These are phyloP conservation scores for Acacia pycnantha DNA, from an alignment of 331 rosid genomes.

Conservation along the genomic window DNA sequence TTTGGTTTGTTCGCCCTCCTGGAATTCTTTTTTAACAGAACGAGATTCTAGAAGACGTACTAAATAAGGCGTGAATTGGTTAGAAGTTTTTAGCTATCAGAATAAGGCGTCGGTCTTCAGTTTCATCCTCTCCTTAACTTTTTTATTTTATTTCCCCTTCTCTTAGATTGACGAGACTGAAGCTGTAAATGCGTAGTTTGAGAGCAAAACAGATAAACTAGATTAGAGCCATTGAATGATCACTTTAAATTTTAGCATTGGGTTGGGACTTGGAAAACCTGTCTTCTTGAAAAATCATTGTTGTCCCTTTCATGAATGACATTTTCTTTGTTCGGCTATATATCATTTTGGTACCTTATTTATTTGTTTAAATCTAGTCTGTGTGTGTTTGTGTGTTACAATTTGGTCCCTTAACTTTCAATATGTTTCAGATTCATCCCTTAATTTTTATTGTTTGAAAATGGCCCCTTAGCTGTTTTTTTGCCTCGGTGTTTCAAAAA, in stretches of 20 bases:
- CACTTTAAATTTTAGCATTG: neutral
- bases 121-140: neutral
- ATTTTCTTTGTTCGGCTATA: neutral
- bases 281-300: neutral
- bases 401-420: neutral
- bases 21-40: constrained; percentile 2
- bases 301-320: neutral
- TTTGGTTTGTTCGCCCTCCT: neutral
- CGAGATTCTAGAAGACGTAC: neutral
- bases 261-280: neutral
- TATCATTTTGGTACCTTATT: neutral
- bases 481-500: neutral
- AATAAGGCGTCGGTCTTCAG: neutral
- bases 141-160: neutral
- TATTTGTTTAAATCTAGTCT: neutral
- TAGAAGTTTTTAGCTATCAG: neutral
- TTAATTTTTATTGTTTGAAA: neutral
- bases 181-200: neutral
- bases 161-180: neutral
- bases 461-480: neutral
- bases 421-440: neutral
- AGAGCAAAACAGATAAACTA: neutral
- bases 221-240: neutral
- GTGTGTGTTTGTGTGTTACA: neutral
- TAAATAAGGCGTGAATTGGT: neutral